These are phyloP conservation scores for Cinchona pubescens DNA, from an alignment of 257 asterid genomes.

Conservation along the genomic window DNA sequence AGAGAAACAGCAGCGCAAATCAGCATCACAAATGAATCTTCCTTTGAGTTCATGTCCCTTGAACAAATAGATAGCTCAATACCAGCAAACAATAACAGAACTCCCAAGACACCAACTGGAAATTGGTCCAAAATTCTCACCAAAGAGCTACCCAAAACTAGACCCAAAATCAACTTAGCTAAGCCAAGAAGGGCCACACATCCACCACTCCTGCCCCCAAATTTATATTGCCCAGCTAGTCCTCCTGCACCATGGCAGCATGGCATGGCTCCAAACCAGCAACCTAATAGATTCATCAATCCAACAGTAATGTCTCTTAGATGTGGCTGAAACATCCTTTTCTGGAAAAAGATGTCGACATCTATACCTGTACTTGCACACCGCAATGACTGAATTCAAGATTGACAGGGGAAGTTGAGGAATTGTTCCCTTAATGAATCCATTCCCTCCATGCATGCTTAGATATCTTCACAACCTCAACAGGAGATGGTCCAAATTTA, in stretches of 20 bases:
- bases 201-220: constrained; percentile 77
- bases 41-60: constrained; percentile 61
- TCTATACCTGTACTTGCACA: too few species aligned
- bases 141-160: constrained; percentile 63
- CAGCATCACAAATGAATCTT: constrained; percentile 59
- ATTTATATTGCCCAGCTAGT: constrained; percentile 75
- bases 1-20: constrained; percentile 64
- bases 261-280: constrained; percentile 91
- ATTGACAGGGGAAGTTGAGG: constrained; percentile 75
- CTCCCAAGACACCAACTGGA: constrained; percentile 70
- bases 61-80: constrained; percentile 61
- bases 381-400: constrained; percentile 74
- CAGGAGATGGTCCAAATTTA: constrained; percentile 59
- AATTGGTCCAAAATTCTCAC: constrained; percentile 54
- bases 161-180: constrained; percentile 55
- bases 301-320: constrained; percentile 64
- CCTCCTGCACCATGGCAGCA: constrained; percentile 90
- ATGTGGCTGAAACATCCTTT: constrained; percentile 56
- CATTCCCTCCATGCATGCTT: constrained; percentile 70
- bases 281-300: constrained; percentile 65
- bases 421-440: constrained; percentile 69
- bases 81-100: constrained; percentile 69
- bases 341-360: constrained; percentile 76
- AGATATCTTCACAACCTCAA: constrained; percentile 43
- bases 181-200: constrained; percentile 74